Base-by-base conservation (phyloP, 73 alveolate species). In the Stentor coeruleus region DNA sequence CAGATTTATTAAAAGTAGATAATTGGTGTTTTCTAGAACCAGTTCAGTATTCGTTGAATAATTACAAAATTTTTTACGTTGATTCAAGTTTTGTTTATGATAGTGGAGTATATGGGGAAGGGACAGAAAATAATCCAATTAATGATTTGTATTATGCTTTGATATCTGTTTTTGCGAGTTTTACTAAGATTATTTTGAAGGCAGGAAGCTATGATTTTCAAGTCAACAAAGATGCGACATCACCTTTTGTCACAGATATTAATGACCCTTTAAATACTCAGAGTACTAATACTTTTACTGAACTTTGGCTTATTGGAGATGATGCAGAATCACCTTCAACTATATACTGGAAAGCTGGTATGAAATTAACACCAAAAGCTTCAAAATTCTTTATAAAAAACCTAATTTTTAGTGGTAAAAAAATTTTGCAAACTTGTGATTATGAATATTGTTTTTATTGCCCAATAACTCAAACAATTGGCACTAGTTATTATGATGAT, bases 21-120 rank as follows among this genome's bases (percentile, higher is more conserved):
- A 20, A 66, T 33, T 66, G n/a, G 79, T 66, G 79, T 40, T 66
- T 66, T 1, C 79, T 40, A 26, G 79, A 14, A 0, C 79, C 79
- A 0, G 33, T 28, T 20, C n/a, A 26, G 1, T 20, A 66, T 33
- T 20, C 40, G 1, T 40, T 28, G 14, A 20, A 31, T 11, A 1
- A 20, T 66, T 66, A 20, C 37, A 31, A 66, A 66, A 66, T 20
- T 26, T 20, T 66, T 66, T 66, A 31, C 11, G 79, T 66, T 20
- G 37, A 31, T 1, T 20, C 79, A 20, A n/a, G 35, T 0, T 20
- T 20, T 57, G 0, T 20, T 20, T 20, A 57, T 57, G 79, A 66
- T 1, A 66, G 49, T 66, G 36, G 15, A 20, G 15, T 1, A 1
- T 14, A 14, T 28, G 79, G 79, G 33, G 33, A 1, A 20, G 79